Evolutionary conservation across 176 grass and related monocot species (phyloP), one percentile per base, ranked within the genome.

Genomic region (Phoenix roebelenii): DNA sequence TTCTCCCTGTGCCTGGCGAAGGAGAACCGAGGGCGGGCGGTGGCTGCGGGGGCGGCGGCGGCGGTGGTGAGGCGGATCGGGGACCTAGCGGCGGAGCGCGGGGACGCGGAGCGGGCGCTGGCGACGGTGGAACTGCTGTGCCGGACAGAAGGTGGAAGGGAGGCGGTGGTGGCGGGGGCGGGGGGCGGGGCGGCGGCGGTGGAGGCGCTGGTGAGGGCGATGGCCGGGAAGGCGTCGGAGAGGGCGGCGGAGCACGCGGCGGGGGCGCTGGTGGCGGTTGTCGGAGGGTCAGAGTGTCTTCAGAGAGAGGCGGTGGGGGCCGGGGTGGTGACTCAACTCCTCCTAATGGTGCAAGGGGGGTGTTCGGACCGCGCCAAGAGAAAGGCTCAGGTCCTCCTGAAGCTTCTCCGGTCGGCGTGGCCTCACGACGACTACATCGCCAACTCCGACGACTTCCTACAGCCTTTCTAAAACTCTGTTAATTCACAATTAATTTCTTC

Each of bases 191-290:
- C 57, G 0, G 83, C 79, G 0, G 92, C 88, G 49, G 7, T 50
- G 1, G 51, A 15, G 5, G 58, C 59, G 59, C 57, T 73, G 25
- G 70, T 60, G 4, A 81, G 83, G 67, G 76, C 89, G 54, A 87
- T 90, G 65, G 66, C 79, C 7, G 87, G 85, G 63, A 91, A 88
- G 84, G 80, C 77, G 9, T 57, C 72, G 1, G 81, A 80, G 4
- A 86, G 87, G 49, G 87, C 78, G 5, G 93, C 93, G 10, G 93
- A 97, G 84, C 87, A 92, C 70, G 93, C 93, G 18, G 93, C 93
- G 1, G 93, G 87, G 5, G 93, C 84, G 15, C 67, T 98, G 39
- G 78, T 85, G 54, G 76, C 87, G 3, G 74, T 98, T 10, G 81
- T 98, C 4, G 87, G 93, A 23, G 77, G 73, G 0, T 83, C 73